These are phyloP conservation scores for Pseudogymnoascus destructans DNA, from an alignment of 2,329 filamentous ascomycete genomes.

Conservation along the genomic window DNA sequence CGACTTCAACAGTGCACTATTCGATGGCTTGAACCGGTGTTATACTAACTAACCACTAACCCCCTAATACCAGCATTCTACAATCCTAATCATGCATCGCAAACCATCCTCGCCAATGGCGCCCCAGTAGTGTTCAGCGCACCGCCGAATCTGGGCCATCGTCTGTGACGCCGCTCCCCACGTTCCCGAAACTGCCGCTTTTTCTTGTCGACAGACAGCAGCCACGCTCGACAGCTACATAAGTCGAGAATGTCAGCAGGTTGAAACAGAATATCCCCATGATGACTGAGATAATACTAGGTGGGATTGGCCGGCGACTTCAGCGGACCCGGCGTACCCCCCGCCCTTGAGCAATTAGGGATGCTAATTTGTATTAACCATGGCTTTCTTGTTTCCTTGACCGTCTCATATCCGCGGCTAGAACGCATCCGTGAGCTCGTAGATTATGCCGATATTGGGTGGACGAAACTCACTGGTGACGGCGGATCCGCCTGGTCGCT, in stretches of 20 bases:
- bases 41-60: background rate
- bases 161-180: conserved; percentile 69
- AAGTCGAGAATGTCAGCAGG: conserved; percentile 74
- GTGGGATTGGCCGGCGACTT: conserved; percentile 61
- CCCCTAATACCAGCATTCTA: background rate
- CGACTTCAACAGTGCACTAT: background rate
- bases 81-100: conserved; percentile 24
- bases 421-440: conserved; percentile 85
- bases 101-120: conserved; percentile 55
- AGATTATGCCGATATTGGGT: conserved; percentile 79
- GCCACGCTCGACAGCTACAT: conserved; percentile 67
- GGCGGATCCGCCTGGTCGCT: no score
- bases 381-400: conserved; percentile 73
- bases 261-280: conserved; percentile 59
- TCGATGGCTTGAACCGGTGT: background rate
- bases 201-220: conserved; percentile 83
- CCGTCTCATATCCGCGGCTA: conserved; percentile 85
- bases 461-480: conserved; percentile 94
- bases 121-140: conserved; percentile 62
- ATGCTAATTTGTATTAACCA: conserved; percentile 91
- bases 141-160: conserved; percentile 69
- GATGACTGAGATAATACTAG: conserved; percentile 67
- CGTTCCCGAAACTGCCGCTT: conserved; percentile 84
- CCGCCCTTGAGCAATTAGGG: conserved; percentile 58
- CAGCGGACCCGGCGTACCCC: conserved; percentile 52